Base-by-base conservation (phyloP, 2,329 filamentous ascomycete genomes). In the Cadophora malorum region DNA sequence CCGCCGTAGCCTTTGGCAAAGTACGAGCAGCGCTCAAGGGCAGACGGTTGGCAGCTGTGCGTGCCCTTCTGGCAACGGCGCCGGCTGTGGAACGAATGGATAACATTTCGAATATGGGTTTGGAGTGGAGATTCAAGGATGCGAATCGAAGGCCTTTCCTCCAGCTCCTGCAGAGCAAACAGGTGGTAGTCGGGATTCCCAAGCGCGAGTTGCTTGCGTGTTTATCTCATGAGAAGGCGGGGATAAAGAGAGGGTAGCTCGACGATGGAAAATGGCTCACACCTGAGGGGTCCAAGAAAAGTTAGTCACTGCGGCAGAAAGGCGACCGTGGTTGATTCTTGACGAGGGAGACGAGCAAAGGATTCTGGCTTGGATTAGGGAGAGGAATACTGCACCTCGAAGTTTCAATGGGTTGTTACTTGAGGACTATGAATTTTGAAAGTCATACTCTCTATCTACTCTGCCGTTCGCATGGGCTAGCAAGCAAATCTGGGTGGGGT, bases 61-160 rank as follows among this genome's bases (percentile, higher is more conserved):
- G 73, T 67, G 76, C 73, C 66, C 75, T 72, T 65, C 76, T 73
- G 67, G 74, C 76, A 31, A 75, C 76, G 19, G 70, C 70, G 59
- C 74, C 70, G 47, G 74, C 74, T 33, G 74, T 71, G 45, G 74
- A 75, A 65, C 76, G 76, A 70, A 78, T 71, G 69, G 76, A 75
- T 67, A 78, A 69, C 77, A 79, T 79, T 49, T 69, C 62, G 69
- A 66, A 16, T 59, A n/a, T 63, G 31, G n/a, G 67, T 31, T 70
- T 52, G 63, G 71, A 75, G 72, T 62, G 69, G 73, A 72, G 71
- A 73, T 67, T 64, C 31, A 33, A 21, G 19, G 10, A 28, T 19
- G 33, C 47, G 41, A 33, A 41, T 49, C 19, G 38, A 53, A 60
- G 49, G 53, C 66, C 70, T 70, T 52, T 71, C 69, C 66, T 72